Base-by-base conservation (phyloP, 1,284 basidiomycete species). In the Leccinum fallax region DNA sequence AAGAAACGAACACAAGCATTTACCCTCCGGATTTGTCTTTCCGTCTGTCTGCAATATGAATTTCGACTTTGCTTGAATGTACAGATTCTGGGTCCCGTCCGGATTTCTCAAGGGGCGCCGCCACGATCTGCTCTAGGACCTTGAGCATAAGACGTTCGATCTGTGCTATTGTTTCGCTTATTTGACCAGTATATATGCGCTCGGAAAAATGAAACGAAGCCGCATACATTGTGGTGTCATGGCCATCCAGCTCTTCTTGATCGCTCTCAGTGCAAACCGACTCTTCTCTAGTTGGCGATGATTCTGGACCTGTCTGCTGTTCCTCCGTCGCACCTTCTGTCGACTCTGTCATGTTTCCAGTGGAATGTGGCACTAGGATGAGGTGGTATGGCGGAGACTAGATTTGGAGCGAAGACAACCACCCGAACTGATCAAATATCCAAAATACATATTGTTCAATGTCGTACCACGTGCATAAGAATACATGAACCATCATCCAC, bases 101-200 rank as follows among this genome's bases (percentile, higher is more conserved):
- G 19, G 63, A 55, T 28, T 61, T 63, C 49, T 65, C 61, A 52
- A 71, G 61, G 8, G 72, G 71, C 1, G 61, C 54, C 2, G 32
- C 32, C 32, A 74, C 76, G 8, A 89, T 77, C 69, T 89, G 86
- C 19, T 74, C 76, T 34, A 89, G 73, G 55, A 90, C 83, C 26
- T 79, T 79, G 24, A 85, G 65, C 0, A 83, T 77, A 55, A 88
- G 74, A 15, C 76, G 75, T 73, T 90, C 88, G 3, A 89, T 79
- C n/a, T 61, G 63, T 58, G 66, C 57, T 46, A 73, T 65, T 8
- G 71, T 58, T 53, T 74, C 70, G 46, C 65, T 73, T 51, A 21
- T 58, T 26, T 11, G 69, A 65, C 53, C 68, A 61, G 57, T 66
- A 21, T 67, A 67, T 77, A 64, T 75, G 60, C 63, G 28, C 53